phyloP scores from a whole-genome alignment of 352 stramenopile species.

The Globisporangium okanoganense region DNA sequence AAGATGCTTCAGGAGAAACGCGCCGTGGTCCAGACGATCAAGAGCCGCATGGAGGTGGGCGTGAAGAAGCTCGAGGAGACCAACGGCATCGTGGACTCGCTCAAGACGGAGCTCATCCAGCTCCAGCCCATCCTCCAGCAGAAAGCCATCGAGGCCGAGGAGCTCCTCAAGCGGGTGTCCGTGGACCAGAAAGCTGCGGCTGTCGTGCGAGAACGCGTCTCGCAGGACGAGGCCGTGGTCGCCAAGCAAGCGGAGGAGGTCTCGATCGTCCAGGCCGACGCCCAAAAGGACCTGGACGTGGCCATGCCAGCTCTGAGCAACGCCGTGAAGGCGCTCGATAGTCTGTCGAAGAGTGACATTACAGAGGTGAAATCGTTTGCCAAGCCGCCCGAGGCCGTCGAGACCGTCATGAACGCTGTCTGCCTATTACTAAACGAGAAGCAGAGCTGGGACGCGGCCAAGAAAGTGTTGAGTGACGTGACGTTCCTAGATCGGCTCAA shows the following conservation, averaged over 20 bases:
- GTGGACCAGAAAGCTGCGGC: conserved; percentile 91
- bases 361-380: conserved; percentile 94
- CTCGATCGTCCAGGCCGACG: conserved; percentile 86
- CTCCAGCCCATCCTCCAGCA: conserved; percentile 90
- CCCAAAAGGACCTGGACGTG: conserved; percentile 91
- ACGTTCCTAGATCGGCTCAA: conserved; percentile 90
- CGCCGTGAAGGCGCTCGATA: conserved; percentile 87
- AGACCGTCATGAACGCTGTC: conserved; percentile 94
- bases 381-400: conserved; percentile 89
- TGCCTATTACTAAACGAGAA: conserved; percentile 92
- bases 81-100: conserved; percentile 90
- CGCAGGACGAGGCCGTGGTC: conserved; percentile 89
- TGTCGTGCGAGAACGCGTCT: conserved; percentile 83
- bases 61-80: conserved; percentile 94
- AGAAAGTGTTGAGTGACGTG: conserved; percentile 88
- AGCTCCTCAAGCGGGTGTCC: conserved; percentile 90
- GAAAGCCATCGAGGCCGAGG: conserved; percentile 89
- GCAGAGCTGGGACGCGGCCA: conserved; percentile 90
- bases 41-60: conserved; percentile 88
- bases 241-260: conserved; percentile 91
- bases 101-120: conserved; percentile 90
- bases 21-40: conserved; percentile 75
- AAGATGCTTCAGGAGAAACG: conserved; percentile 91
- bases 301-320: conserved; percentile 90
- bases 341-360: conserved; percentile 92